Evolutionary conservation across 2,329 filamentous ascomycete genomes (phyloP).

Genomic region (Truncatella angustata): DNA sequence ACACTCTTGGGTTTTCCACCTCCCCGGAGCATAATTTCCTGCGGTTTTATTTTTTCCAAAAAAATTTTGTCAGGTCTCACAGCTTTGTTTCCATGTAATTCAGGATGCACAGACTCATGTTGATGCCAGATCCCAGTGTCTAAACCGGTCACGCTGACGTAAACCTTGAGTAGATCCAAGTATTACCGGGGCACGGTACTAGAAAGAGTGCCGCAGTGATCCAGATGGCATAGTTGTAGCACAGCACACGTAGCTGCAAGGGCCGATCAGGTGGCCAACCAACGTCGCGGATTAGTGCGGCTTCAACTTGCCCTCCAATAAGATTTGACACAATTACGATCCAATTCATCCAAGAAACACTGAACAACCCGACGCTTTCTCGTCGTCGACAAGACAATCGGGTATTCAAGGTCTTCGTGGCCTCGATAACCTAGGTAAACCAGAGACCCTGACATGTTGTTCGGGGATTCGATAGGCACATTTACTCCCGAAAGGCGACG

Average conservation of each 20-base stretch:
- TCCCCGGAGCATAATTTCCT: too few species aligned
- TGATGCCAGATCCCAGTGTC: too few species aligned
- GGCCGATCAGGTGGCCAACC: not conserved
- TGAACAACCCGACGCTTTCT: not conserved
- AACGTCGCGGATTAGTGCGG: not conserved
- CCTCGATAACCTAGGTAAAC: not conserved
- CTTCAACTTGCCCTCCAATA: not conserved
- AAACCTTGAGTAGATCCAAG: constrained; percentile 2
- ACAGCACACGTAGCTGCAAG: not conserved
- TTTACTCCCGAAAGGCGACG: not conserved
- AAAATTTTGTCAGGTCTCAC: too few species aligned
- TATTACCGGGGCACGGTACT: not conserved
- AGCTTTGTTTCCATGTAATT: too few species aligned
- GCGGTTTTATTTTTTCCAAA: too few species aligned
- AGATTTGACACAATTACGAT: constrained; percentile 1
- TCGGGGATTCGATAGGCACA: not conserved
- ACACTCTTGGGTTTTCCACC: too few species aligned
- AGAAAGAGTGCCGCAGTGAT: constrained; percentile 3
- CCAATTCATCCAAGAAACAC: not conserved
- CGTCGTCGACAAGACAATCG: constrained; percentile 1
- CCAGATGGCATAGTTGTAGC: too few species aligned
- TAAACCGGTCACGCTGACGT: too few species aligned
- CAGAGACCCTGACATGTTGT: not conserved
- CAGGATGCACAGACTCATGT: too few species aligned
- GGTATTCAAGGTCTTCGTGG: not conserved